Evolutionary conservation across 306 rosid species (phyloP).

Genomic region (Prunus armeniaca): DNA sequence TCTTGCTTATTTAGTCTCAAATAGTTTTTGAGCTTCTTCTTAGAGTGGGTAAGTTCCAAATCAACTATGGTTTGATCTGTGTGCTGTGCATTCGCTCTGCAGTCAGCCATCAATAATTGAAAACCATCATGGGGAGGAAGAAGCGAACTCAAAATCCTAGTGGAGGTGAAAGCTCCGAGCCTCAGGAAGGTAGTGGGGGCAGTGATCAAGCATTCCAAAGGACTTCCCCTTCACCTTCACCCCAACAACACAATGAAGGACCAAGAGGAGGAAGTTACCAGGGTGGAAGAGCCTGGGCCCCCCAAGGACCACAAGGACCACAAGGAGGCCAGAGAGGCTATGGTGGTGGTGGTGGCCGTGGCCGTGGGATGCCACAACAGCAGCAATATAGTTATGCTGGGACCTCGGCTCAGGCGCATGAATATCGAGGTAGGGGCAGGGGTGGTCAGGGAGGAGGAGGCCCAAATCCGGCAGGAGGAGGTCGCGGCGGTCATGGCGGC

Average conservation of each 20-base stretch:
- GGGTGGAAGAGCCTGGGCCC: constrained; percentile 64
- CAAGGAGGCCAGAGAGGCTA: constrained; percentile 57
- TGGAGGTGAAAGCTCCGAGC: constrained; percentile 65
- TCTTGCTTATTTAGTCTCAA: neutral
- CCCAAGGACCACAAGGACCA: constrained; percentile 26
- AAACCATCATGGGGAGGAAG: constrained; percentile 64
- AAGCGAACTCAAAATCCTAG: constrained; percentile 56
- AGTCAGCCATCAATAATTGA: neutral
- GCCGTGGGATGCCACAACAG: constrained; percentile 57
- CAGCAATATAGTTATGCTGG: constrained; percentile 48
- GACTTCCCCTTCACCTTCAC: neutral
- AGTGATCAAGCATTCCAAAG: neutral
- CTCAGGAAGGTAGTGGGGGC: constrained; percentile 35
- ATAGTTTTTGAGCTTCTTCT: neutral
- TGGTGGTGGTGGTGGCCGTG: constrained; percentile 30
- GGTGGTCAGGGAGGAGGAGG: constrained; percentile 76
- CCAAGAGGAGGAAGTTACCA: constrained; percentile 30
- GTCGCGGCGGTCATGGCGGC: constrained; percentile 44
- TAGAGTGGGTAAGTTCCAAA: neutral
- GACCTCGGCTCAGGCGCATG: constrained; percentile 20
- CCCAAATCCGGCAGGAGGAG: constrained; percentile 58
- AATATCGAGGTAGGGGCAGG: constrained; percentile 68
- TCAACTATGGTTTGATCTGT: neutral
- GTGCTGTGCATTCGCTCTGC: neutral
- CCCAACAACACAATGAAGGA: constrained; percentile 7